These are phyloP conservation scores for Pestalotiopsis sp. DNA, from an alignment of 2,329 filamentous ascomycete genomes.

Conservation along the genomic window DNA sequence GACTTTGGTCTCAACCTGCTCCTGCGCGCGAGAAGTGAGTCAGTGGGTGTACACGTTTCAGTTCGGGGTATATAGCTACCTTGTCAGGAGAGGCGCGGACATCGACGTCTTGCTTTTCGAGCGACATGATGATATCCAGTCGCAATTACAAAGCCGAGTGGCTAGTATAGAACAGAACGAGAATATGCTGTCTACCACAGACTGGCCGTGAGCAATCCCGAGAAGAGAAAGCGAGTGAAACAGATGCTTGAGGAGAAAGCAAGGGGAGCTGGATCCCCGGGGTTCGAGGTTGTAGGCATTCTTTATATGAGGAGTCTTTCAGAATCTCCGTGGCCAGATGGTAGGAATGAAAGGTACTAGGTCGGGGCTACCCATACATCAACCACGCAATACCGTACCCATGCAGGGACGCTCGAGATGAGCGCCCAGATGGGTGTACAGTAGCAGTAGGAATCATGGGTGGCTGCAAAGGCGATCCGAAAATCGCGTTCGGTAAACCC, in stretches of 20 bases:
- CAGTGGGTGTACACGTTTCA: too few species aligned
- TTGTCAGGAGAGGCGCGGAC: constrained; percentile 7
- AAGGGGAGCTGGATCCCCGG: not conserved
- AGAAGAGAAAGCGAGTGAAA: not conserved
- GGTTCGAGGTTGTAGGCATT: not conserved
- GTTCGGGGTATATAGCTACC: not conserved
- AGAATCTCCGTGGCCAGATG: not conserved
- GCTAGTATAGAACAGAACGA: not conserved
- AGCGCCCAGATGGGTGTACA: not conserved
- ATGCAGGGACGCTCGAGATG: constrained; percentile 10
- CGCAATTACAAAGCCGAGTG: not conserved
- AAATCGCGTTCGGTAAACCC: constrained; percentile 6
- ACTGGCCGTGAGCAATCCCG: not conserved
- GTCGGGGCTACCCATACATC: not conserved
- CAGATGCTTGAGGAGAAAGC: not conserved
- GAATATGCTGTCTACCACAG: not conserved
- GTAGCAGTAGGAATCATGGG: not conserved
- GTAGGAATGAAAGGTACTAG: not conserved
- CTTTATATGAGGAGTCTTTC: not conserved
- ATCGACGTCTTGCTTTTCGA: constrained; percentile 5
- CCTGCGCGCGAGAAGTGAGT: not conserved
- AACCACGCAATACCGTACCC: not conserved
- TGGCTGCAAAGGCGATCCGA: constrained; percentile 10
- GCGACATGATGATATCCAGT: not conserved
- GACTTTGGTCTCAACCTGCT: constrained; percentile 39